Evolutionary conservation across 2,329 filamentous ascomycete species (phyloP).

Genomic region (Pochonia chlamydosporia): DNA sequence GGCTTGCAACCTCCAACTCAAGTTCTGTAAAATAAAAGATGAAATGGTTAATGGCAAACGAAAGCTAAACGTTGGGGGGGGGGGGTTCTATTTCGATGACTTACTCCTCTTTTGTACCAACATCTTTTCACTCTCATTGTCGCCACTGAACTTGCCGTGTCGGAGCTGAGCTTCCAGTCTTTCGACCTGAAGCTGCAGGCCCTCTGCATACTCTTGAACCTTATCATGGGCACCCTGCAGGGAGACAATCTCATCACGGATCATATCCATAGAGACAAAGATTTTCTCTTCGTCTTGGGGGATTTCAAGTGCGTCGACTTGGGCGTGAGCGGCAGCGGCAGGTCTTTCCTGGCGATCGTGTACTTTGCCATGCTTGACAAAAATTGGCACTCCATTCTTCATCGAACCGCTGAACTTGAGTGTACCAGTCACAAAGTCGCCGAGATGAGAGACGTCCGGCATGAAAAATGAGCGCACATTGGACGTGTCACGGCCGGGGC

Average conservation of each 20-base stretch:
- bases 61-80: no score
- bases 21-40: slow-evolving; percentile 36
- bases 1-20: slow-evolving; percentile 51
- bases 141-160: slow-evolving; percentile 37
- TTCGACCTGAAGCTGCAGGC: slow-evolving; percentile 46
- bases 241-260: slow-evolving; percentile 50
- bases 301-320: slow-evolving; percentile 44
- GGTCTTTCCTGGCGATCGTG: slow-evolving; percentile 35
- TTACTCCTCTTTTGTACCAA: slow-evolving; percentile 51
- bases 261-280: slow-evolving; percentile 57
- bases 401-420: slow-evolving; percentile 45
- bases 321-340: slow-evolving; percentile 32
- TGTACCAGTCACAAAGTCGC: slow-evolving; percentile 51
- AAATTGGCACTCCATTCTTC: slow-evolving; percentile 48
- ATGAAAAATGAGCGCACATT: slow-evolving; percentile 48
- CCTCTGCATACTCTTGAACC: slow-evolving; percentile 48
- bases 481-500: slow-evolving; percentile 30
- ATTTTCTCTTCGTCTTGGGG: slow-evolving; percentile 51
- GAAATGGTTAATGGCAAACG: slow-evolving; percentile 7
- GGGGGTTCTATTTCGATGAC: slow-evolving; percentile 25
- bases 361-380: slow-evolving; percentile 48
- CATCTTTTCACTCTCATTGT: slow-evolving; percentile 38
- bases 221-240: slow-evolving; percentile 52
- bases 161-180: slow-evolving; percentile 43
- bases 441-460: slow-evolving; percentile 48